Percentiles rank a stretch among this genome's conserved stretches.
phyloP scores from a whole-genome alignment of 441 rosid genomes.

The Aquilaria agallochum region DNA sequence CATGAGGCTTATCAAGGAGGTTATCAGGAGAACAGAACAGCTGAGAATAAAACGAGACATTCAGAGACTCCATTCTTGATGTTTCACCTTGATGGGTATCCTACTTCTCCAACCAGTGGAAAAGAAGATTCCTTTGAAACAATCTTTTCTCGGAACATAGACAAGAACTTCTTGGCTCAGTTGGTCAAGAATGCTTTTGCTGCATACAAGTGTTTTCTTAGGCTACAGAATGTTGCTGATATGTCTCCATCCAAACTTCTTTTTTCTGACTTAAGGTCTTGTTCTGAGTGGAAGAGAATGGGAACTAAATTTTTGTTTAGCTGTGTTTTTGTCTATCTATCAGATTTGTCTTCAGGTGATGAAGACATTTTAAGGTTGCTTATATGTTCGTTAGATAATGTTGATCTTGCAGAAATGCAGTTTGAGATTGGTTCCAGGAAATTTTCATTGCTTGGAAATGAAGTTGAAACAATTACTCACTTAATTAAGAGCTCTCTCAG shows the following conservation, averaged over 20 bases:
- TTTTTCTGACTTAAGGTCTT: constrained; percentile 24
- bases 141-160: constrained; percentile 21
- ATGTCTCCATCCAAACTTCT: constrained; percentile 28
- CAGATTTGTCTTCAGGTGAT: constrained; percentile 31
- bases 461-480: constrained; percentile 23
- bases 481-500: constrained; percentile 35
- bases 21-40: constrained; percentile 20
- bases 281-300: constrained; percentile 30
- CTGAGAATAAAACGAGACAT: constrained; percentile 15
- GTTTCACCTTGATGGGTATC: constrained; percentile 39
- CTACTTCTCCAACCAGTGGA: constrained; percentile 22
- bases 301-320: constrained; percentile 21
- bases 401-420: constrained; percentile 37
- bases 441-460: constrained; percentile 37
- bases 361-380: constrained; percentile 35
- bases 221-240: constrained; percentile 20
- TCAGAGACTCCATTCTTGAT: constrained; percentile 23
- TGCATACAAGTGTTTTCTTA: constrained; percentile 37
- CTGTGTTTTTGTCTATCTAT: constrained; percentile 29
- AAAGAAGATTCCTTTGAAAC: constrained; percentile 13
- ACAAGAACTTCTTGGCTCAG: constrained; percentile 19
- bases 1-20: constrained; percentile 30
- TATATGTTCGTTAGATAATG: constrained; percentile 27
- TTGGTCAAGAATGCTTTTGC: constrained; percentile 38
- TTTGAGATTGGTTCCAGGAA: constrained; percentile 40